These are phyloP conservation scores for Penicillium macrosclerotiorum DNA, from an alignment of 495 filamentous ascomycete genomes.

Conservation along the genomic window DNA sequence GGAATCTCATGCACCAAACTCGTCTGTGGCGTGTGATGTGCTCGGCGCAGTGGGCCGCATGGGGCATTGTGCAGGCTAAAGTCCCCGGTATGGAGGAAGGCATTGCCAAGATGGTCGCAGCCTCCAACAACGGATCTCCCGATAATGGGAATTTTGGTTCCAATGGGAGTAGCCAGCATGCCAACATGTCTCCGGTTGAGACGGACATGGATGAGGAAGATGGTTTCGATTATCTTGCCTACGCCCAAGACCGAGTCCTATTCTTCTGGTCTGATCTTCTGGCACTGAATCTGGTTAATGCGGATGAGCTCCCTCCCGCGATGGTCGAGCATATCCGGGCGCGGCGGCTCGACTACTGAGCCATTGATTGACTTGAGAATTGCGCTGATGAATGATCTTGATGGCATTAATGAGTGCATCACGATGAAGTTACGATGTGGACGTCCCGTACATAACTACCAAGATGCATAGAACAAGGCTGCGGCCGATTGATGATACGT, in stretches of 20 bases:
- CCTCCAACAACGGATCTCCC: slow-evolving; percentile 3
- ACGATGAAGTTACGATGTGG: slow-evolving; percentile 26
- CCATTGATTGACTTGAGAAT: slow-evolving; percentile 1
- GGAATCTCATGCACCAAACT: slow-evolving; percentile 70
- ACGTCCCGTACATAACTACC: slow-evolving; percentile 24
- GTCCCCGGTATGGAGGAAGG: slow-evolving; percentile 58
- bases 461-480: slow-evolving; percentile 2
- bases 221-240: slow-evolving; percentile 89
- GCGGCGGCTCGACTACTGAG: slow-evolving; percentile 55
- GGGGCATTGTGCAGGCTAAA: slow-evolving; percentile 95
- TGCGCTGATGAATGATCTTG: slow-evolving; percentile 1
- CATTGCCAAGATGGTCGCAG: slow-evolving; percentile 20
- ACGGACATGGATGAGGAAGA: slow-evolving; percentile 46
- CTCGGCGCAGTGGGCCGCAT: slow-evolving; percentile 88
- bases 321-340: slow-evolving; percentile 56
- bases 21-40: slow-evolving; percentile 82
- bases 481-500: no score
- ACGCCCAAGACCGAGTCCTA: slow-evolving; percentile 85
- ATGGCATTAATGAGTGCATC: neutral
- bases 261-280: slow-evolving; percentile 93
- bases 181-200: slow-evolving; percentile 18
- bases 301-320: slow-evolving; percentile 69
- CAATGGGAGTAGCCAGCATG: slow-evolving; percentile 4
- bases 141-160: slow-evolving; percentile 12
- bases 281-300: slow-evolving; percentile 62